Base-by-base conservation (phyloP, 305 asterid species). In the Fraxinus greggii region DNA sequence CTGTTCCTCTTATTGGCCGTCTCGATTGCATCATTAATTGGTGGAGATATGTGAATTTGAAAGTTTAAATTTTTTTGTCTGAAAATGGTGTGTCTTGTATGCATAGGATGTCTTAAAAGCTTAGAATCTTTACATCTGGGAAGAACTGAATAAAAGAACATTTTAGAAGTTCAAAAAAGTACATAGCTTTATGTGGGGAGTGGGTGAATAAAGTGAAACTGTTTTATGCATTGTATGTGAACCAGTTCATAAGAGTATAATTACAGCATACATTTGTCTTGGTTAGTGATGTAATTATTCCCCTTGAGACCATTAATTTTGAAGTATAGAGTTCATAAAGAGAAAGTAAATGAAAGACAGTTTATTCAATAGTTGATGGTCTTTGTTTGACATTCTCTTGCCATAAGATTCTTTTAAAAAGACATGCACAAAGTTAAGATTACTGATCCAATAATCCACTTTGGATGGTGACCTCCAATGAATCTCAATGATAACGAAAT, bases 391-490 rank as follows among this genome's bases (percentile, higher is more conserved):
- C 79, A 86, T 88, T 85, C 86, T 82, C 76, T 19, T 32, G 81
- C 61, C 78, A 72, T 75, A 74, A 83, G 76, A 86, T 86, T 85
- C 86, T 54, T 54, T 24, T 24, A 24, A 78, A 76, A 70, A 70
- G 42, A 74, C 78, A 74, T 80, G 40, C n/a, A 59, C 21, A 61
- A 72, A 77, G 82, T 56, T 79, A 82, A 77, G 79, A 74, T 59
- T 38, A 75, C 79, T 3, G 24, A 8, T 67, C 85, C 79, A 81
- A 78, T 87, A 73, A 81, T 45, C 87, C 87, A 84, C 84, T 87
- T 84, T 77, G 28, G 78, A 73, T 28, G 79, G 81, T 79, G 42
- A 59, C 72, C 65, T 36, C 76, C 78, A 78, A 21, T 13, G 17
- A 21, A 8, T 23, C 31, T 63, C 67, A 7, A 19, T 56, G 67